These are phyloP conservation scores for Athelia sp. DNA, from an alignment of 1,284 basidiomycete genomes.

Conservation along the genomic window DNA sequence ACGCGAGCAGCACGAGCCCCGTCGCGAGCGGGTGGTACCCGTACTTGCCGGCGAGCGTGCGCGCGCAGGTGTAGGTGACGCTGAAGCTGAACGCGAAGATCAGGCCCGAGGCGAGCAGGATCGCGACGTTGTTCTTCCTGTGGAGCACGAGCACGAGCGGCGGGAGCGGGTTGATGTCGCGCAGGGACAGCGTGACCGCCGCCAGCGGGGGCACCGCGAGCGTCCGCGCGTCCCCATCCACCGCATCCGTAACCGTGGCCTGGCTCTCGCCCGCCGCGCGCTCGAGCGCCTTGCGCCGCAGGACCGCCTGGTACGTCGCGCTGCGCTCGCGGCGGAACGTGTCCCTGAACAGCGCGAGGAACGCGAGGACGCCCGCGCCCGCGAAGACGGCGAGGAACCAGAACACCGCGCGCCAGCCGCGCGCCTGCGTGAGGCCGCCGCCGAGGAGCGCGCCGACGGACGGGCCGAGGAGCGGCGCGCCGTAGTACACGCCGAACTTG, in stretches of 20 bases:
- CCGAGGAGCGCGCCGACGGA: conserved; percentile 69
- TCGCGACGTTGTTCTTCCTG: conserved; percentile 61
- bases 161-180: conserved; percentile 70
- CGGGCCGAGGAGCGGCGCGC: conserved; percentile 55
- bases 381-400: conserved; percentile 75
- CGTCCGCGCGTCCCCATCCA: too few species aligned
- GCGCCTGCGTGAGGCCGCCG: conserved; percentile 63
- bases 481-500: conserved; percentile 77
- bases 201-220: conserved; percentile 13
- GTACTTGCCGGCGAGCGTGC: conserved; percentile 63
- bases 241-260: not conserved
- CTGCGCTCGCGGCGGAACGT: conserved; percentile 82
- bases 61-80: conserved; percentile 66
- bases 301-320: conserved; percentile 64
- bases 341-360: conserved; percentile 71
- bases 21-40: conserved; percentile 66
- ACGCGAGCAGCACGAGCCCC: conserved; percentile 72
- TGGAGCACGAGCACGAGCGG: conserved; percentile 56
- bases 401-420: conserved; percentile 76
- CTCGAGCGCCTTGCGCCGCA: conserved; percentile 21
- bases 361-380: conserved; percentile 50
- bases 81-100: conserved; percentile 71
- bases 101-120: conserved; percentile 72
- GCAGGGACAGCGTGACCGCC: conserved; percentile 52
- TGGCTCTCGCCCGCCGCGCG: not conserved